Evolutionary conservation across 345 rosid species (phyloP), one percentile per base, ranked within the genome.

Genomic region (Euphorbia lathyris): DNA sequence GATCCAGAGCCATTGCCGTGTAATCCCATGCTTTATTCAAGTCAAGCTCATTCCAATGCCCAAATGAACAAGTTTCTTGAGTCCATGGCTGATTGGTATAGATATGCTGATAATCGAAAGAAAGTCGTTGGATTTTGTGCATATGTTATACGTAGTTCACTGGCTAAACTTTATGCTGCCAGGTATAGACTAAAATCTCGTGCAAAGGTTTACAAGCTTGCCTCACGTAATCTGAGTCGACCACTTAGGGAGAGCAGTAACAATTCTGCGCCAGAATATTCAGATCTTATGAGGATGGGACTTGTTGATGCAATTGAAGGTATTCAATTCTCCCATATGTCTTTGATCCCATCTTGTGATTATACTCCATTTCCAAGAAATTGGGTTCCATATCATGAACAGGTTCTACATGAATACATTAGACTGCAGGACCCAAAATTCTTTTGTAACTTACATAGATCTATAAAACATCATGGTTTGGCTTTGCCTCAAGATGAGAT

Each of bases 61-160:
- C 99, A 92, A 80, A 92, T 95, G 99, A 95, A 95, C 75, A 95
- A 92, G 82, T 88, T 92, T 79, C 97, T 95, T 55, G 98, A 92
- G 82, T 90, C 98, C 61, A 83, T 92, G 91, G 99, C 99, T 74
- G 98, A 95, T 74, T 95, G 99, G 97, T 95, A 92, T 64, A 83
- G 81, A 73, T 95, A 85, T 73, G 98, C 98, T 34, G 99, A 95
- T 76, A 95, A 95, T 45, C 83, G 96, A 62, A 95, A 90, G 83
- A 95, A 92, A 79, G 86, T 89, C 60, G 91, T 95, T 68, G 97
- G 92, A 4, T 95, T 95, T 87, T 92, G 99, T 85, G 98, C 96
- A 36, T 92, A 95, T 71, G 89, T 95, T 27, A 86, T 95, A 62
- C 87, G 98, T 72, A 90, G 98, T 79, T 95, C 99, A 23, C 75